Evolutionary conservation across 306 rosid genomes (phyloP), one percentile per base, ranked within the genome.

Genomic region (Inga oerstediana): DNA sequence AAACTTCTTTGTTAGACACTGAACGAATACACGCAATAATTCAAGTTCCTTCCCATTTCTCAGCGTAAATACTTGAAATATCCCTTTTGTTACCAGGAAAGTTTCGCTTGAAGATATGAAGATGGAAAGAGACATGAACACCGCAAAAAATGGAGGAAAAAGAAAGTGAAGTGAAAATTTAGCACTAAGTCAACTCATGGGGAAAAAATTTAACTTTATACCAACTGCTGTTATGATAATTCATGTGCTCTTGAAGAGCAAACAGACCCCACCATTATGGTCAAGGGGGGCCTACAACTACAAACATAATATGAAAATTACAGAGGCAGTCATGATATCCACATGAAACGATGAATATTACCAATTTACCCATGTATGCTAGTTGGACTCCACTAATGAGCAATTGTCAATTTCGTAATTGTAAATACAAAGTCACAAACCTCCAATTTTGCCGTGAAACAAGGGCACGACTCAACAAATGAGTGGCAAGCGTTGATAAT

Each of bases 361-460:
- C 78, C 45, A 79, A 74, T 35, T 66, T 56, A 48, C 61, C 78
- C 85, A 48, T 11, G 8, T 35, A 73, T 32, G 52, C 12, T 14
- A 27, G 11, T 22, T 39, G 67, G 69, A 77, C 37, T 5, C 3
- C 61, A 46, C 69, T 20, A 54, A 78, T 74, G 70, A 39, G 81
- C 44, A 15, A 61, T 43, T 84, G 88, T 71, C 27, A 79, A 39
- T 84, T 76, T 78, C 52, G 88, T 87, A 74, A 81, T 34, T 32
- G 45, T 8, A 59, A 46, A 73, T 9, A 48, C 79, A 79, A 78
- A 49, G 43, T 65, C 44, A 44, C 48, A 35, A 78, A 56, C 86
- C 96, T 79, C 89, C 86, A 85, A 81, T 92, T 86, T 80, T 82
- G 97, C 97, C 98, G 92, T 82, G 91, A 93, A 80, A 84, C 71